Conservation (phyloP, 2,329 filamentous ascomycete genomes). For the Aspergillus fructus region DNA sequence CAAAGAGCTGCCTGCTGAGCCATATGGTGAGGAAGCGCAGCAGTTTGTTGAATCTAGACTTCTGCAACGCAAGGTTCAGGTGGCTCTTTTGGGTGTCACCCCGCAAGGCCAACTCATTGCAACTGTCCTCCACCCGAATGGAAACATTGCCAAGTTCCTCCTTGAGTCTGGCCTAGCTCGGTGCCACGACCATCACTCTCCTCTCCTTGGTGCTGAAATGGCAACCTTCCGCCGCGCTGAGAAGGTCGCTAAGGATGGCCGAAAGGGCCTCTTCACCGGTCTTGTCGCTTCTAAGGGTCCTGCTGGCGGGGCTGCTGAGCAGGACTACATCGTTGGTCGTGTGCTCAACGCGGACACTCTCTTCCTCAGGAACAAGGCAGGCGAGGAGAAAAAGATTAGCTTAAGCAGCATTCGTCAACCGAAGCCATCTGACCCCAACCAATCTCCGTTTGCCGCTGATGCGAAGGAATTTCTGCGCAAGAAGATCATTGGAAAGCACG, state of each 20-base stretch:
- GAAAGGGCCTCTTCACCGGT: conserved; percentile 77
- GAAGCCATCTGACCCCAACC: conserved; percentile 81
- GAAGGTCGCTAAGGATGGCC: conserved; percentile 74
- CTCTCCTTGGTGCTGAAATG: conserved; percentile 87
- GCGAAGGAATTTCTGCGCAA: conserved; percentile 96
- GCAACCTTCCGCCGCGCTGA: conserved; percentile 79
- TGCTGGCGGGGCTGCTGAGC: conserved; percentile 58
- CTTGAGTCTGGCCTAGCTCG: conserved; percentile 85
- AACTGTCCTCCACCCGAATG: conserved; percentile 79
- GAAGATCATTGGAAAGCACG: conserved; percentile 92
- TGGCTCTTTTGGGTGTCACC: conserved; percentile 80
- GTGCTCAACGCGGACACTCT: conserved; percentile 87
- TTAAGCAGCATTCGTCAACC: conserved; percentile 92
- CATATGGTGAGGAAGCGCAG: conserved; percentile 84
- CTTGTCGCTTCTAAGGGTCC: conserved; percentile 67
- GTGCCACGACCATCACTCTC: conserved; percentile 95
- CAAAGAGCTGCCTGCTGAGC: conserved; percentile 79
- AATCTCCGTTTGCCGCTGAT: conserved; percentile 84
- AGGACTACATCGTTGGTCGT: conserved; percentile 79
- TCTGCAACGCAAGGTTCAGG: conserved; percentile 79
- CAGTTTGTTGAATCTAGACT: conserved; percentile 83
- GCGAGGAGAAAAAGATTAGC: conserved; percentile 83
- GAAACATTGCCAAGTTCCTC: conserved; percentile 89
- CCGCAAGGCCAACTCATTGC: conserved; percentile 91
- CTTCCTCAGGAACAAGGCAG: conserved; percentile 79